Conservation (phyloP, 805 yeast genomes). For the Sugiyamaella chiloensis region DNA sequence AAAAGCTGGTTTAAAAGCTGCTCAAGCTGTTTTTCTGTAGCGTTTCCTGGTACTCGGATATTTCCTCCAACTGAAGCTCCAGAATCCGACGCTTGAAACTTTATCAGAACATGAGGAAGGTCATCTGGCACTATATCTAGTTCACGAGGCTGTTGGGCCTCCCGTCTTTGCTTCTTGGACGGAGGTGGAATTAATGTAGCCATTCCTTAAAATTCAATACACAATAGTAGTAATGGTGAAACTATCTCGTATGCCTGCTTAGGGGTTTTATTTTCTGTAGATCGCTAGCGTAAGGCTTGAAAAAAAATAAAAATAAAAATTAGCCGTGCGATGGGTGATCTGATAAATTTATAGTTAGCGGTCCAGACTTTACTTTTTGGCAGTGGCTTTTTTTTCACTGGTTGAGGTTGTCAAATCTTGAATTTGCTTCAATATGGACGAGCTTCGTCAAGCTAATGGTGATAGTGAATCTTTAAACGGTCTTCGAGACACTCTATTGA, state of each 20-base stretch:
- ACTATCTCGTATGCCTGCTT: too few species aligned
- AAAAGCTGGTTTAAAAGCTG: conserved; percentile 78
- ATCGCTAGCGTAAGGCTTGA: background rate
- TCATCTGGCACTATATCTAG: conserved; percentile 71
- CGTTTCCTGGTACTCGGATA: conserved; percentile 85
- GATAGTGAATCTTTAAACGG: conserved; percentile 18
- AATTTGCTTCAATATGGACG: conserved; percentile 21
- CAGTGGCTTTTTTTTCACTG: background rate
- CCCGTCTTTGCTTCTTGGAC: conserved; percentile 79
- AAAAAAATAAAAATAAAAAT: background rate
- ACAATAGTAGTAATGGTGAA: background rate
- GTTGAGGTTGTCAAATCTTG: too few species aligned
- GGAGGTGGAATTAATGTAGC: conserved; percentile 94
- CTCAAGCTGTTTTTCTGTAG: conserved; percentile 82
- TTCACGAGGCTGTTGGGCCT: conserved; percentile 77
- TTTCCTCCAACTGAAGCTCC: conserved; percentile 84
- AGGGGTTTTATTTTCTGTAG: too few species aligned
- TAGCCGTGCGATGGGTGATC: conserved; percentile 4
- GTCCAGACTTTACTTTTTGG: too few species aligned
- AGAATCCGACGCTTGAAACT: conserved; percentile 89
- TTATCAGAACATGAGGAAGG: conserved; percentile 81
- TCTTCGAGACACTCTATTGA: conserved; percentile 30
- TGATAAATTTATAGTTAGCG: too few species aligned
- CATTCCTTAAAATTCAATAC: conserved; percentile 72
- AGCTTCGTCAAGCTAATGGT: conserved; percentile 25